phyloP scores from a whole-genome alignment of 2,329 filamentous ascomycete species.

The Nectriaceae sp. region DNA sequence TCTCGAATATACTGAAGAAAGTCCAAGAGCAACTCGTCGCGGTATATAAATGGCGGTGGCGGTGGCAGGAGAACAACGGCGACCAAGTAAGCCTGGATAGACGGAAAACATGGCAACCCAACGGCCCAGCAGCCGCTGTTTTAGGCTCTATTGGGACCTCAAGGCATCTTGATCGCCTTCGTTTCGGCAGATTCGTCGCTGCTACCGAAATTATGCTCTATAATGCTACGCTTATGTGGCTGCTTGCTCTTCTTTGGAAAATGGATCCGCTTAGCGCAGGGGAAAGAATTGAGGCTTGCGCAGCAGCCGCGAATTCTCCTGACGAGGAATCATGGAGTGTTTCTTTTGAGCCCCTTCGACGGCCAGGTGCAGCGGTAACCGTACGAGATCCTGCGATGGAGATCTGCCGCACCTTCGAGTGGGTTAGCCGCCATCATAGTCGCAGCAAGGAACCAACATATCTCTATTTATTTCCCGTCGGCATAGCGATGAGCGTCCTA shows the following conservation, averaged over 20 bases:
- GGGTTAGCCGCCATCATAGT: constrained; percentile 12
- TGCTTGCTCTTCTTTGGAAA: constrained; percentile 19
- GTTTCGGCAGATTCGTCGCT: constrained; percentile 4
- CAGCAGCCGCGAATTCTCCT: not conserved
- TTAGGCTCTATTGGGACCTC: not conserved
- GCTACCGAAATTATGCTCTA: constrained; percentile 20
- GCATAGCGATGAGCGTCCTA: constrained; percentile 15
- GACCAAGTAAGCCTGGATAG: constrained; percentile 4
- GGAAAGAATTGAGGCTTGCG: constrained; percentile 3
- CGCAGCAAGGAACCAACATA: constrained; percentile 8
- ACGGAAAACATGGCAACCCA: not conserved
- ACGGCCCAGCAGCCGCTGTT: not conserved
- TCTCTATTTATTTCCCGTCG: constrained; percentile 14
- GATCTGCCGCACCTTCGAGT: constrained; percentile 11
- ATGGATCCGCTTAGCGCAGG: constrained; percentile 14
- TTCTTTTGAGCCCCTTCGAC: constrained; percentile 9
- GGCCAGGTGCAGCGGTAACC: constrained; percentile 4
- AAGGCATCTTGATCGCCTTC: not conserved
- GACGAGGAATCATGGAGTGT: not conserved
- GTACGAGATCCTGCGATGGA: constrained; percentile 14
- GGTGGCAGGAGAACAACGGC: constrained; percentile 6
- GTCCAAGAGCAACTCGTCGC: constrained; percentile 2
- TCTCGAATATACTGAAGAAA: not conserved
- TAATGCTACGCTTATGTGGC: constrained; percentile 20
- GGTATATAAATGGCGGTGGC: constrained; percentile 11